Conservation (phyloP, 352 stramenopile genomes). For the Plasmopara viticola region DNA sequence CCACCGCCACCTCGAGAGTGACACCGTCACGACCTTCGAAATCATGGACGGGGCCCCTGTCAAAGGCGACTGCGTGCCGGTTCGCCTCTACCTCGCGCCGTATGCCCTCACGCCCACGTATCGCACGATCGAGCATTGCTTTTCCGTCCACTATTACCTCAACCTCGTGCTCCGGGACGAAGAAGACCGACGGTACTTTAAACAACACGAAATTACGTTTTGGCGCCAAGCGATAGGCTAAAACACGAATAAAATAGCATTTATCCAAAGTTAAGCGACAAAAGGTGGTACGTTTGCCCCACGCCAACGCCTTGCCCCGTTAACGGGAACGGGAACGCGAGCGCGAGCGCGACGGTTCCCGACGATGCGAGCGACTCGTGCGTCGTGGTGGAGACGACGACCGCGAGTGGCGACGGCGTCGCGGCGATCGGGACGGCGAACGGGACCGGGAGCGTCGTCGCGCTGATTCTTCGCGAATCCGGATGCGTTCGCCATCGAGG, state of each 20-base stretch:
- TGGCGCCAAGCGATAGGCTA: slow-evolving; percentile 79
- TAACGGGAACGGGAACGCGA: slow-evolving; percentile 24
- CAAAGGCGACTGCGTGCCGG: slow-evolving; percentile 94
- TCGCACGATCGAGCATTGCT: slow-evolving; percentile 86
- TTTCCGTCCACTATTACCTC: slow-evolving; percentile 95
- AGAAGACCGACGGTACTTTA: slow-evolving; percentile 99
- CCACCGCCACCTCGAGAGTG: slow-evolving; percentile 90
- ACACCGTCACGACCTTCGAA: slow-evolving; percentile 97
- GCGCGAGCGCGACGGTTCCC: slow-evolving; percentile 6
- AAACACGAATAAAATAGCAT: slow-evolving; percentile 5
- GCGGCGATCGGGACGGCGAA: slow-evolving; percentile 19
- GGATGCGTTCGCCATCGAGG: slow-evolving; percentile 41
- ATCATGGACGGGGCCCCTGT: slow-evolving; percentile 98
- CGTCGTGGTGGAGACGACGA: slow-evolving; percentile 33
- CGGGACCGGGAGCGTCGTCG: slow-evolving; percentile 4
- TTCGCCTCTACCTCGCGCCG: slow-evolving; percentile 92
- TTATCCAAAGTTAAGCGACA: neutral
- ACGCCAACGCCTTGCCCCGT: too few relatives aligned
- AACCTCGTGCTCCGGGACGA: slow-evolving; percentile 99
- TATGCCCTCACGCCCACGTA: slow-evolving; percentile 89
- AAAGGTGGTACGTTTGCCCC: slow-evolving; percentile 8
- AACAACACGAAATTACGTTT: slow-evolving; percentile 98
- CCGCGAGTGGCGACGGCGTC: slow-evolving; percentile 24
- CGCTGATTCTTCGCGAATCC: slow-evolving; percentile 30
- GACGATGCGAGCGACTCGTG: slow-evolving; percentile 20